Conservation (phyloP, 1,284 basidiomycete species). For the Ustilago trichophora region DNA sequence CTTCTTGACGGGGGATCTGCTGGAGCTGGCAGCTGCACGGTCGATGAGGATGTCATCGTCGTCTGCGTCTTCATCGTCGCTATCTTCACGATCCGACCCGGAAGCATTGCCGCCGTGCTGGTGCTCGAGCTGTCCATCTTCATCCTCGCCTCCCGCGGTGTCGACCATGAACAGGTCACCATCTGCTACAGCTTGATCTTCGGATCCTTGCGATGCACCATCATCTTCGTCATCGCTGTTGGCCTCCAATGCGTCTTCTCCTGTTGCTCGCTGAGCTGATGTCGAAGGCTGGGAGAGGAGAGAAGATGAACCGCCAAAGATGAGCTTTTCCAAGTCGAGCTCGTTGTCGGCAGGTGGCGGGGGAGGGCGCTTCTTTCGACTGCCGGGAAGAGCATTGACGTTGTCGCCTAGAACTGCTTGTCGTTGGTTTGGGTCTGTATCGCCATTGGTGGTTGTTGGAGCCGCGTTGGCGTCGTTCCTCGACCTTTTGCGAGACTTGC, state of each 20-base stretch:
- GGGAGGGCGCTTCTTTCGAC: constrained; percentile 37
- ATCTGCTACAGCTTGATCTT: constrained; percentile 18
- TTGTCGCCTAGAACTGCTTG: constrained; percentile 21
- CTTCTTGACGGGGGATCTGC: constrained; percentile 25
- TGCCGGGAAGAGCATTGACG: constrained; percentile 17
- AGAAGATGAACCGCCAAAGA: constrained; percentile 39
- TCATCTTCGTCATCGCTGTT: constrained; percentile 25
- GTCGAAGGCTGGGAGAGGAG: constrained; percentile 28
- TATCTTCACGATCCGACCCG: constrained; percentile 46
- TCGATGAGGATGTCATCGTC: constrained; percentile 48
- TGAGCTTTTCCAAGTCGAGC: constrained; percentile 48
- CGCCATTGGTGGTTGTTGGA: neutral
- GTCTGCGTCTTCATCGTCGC: constrained; percentile 60
- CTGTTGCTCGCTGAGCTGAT: constrained; percentile 10
- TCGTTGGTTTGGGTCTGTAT: neutral
- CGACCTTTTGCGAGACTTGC: constrained; percentile 32
- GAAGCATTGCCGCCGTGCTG: constrained; percentile 36
- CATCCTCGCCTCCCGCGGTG: constrained; percentile 35
- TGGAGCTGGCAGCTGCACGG: constrained; percentile 18
- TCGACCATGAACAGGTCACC: constrained; percentile 48
- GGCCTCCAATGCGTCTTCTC: constrained; percentile 1
- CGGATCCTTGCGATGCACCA: constrained; percentile 1
- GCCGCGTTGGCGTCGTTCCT: constrained; percentile 14
- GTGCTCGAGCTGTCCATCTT: constrained; percentile 51
- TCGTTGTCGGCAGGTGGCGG: constrained; percentile 38